Percentiles rank a stretch among this genome's conserved stretches.
These are phyloP conservation scores for Citrus inodora DNA, from an alignment of 345 rosid genomes.

Conservation along the genomic window DNA sequence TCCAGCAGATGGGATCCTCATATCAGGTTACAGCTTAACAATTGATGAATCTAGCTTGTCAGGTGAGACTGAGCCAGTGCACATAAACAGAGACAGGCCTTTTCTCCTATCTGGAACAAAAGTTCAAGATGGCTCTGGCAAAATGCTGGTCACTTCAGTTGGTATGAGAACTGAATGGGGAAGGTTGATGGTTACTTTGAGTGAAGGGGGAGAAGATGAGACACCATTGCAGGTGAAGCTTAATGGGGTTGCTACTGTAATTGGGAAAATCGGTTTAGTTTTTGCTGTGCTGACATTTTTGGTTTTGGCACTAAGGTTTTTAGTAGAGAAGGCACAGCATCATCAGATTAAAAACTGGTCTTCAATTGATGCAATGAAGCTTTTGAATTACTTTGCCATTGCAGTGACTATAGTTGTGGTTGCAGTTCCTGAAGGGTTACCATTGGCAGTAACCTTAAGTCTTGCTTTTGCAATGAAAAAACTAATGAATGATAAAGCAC, in stretches of 20 bases:
- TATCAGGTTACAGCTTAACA: slow-evolving; percentile 39
- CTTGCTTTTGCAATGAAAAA: slow-evolving; percentile 82
- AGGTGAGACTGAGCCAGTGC: slow-evolving; percentile 43
- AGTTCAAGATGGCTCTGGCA: slow-evolving; percentile 59
- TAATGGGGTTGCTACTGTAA: slow-evolving; percentile 59
- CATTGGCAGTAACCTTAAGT: slow-evolving; percentile 74
- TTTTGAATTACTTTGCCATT: slow-evolving; percentile 60
- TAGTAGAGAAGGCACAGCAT: slow-evolving; percentile 32
- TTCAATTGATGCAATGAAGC: slow-evolving; percentile 35
- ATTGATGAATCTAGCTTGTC: slow-evolving; percentile 58
- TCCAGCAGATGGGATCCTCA: slow-evolving; percentile 39
- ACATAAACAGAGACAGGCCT: slow-evolving; percentile 31
- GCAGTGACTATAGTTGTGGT: slow-evolving; percentile 81
- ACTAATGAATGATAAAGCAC: slow-evolving; percentile 69
- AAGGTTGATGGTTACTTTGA: slow-evolving; percentile 56
- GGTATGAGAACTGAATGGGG: slow-evolving; percentile 85
- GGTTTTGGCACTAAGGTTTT: slow-evolving; percentile 50
- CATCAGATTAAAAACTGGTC: slow-evolving; percentile 43
- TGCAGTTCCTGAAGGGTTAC: slow-evolving; percentile 79
- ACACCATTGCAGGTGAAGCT: slow-evolving; percentile 71
- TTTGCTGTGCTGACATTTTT: slow-evolving; percentile 60
- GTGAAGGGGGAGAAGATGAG: slow-evolving; percentile 50
- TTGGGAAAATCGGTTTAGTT: slow-evolving; percentile 63
- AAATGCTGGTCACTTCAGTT: slow-evolving; percentile 66
- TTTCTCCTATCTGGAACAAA: slow-evolving; percentile 56